Conservation (phyloP, 2,329 filamentous ascomycete species). For the Ampelomyces quisqualis region DNA sequence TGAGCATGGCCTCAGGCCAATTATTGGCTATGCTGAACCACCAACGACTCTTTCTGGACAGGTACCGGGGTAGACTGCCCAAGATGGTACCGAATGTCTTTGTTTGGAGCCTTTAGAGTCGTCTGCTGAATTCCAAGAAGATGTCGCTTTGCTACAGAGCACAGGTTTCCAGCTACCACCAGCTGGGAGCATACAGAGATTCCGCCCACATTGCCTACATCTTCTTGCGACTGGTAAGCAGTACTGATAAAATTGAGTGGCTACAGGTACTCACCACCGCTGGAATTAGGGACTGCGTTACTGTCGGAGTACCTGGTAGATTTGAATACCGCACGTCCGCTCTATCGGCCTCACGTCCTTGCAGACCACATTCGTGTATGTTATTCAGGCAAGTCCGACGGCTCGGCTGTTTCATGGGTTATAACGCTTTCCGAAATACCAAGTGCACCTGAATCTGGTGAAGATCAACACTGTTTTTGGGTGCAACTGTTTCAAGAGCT, state of each 20-base stretch:
- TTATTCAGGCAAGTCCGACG: slow-evolving; percentile 23
- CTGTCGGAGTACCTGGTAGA: slow-evolving; percentile 28
- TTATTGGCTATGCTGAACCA: too few species aligned
- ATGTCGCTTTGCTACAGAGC: slow-evolving; percentile 20
- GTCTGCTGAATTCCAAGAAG: slow-evolving; percentile 15
- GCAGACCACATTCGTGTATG: slow-evolving; percentile 28
- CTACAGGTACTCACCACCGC: slow-evolving; percentile 20
- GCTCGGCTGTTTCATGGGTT: slow-evolving; percentile 25
- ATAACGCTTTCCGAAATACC: too few species aligned
- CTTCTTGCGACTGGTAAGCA: slow-evolving; percentile 14
- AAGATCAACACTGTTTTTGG: too few species aligned
- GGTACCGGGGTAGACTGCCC: too few species aligned
- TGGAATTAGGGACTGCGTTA: slow-evolving; percentile 24
- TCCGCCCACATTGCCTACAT: too few species aligned
- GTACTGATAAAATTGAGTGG: not conserved
- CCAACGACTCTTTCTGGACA: slow-evolving; percentile 13
- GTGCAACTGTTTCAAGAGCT: too few species aligned
- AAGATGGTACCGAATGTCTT: too few species aligned
- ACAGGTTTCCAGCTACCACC: slow-evolving; percentile 8
- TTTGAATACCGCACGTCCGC: slow-evolving; percentile 26
- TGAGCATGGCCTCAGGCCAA: too few species aligned
- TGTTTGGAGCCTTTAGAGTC: slow-evolving; percentile 3
- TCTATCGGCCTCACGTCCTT: slow-evolving; percentile 24
- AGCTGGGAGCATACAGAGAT: too few species aligned
- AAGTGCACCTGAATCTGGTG: too few species aligned